phyloP scores from a whole-genome alignment of 106 monocot genomes.

The Phalaenopsis equestris region DNA sequence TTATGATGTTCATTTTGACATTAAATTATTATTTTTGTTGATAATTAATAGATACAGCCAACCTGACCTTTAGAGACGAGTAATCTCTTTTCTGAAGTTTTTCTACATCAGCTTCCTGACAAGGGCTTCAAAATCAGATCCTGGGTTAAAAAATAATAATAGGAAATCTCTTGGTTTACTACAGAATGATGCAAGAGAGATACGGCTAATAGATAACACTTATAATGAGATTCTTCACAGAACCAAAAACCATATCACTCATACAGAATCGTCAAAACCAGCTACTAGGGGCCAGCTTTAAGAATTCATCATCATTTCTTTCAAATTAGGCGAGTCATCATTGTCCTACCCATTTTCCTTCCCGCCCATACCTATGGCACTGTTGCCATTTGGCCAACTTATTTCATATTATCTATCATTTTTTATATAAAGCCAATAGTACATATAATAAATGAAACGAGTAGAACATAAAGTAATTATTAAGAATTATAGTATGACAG shows the following conservation, averaged over 20 bases:
- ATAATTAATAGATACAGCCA: slow-evolving; percentile 8
- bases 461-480: no score
- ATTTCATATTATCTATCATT: no score
- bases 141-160: slow-evolving; percentile 11
- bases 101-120: slow-evolving; percentile 90
- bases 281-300: neutral
- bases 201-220: neutral
- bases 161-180: neutral
- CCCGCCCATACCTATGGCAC: no score
- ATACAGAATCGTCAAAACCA: neutral
- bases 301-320: neutral
- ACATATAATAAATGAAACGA: no score
- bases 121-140: slow-evolving; percentile 9
- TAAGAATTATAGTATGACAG: no score
- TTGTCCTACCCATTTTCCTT: neutral
- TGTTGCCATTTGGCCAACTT: no score
- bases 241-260: neutral
- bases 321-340: neutral
- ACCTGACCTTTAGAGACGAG: slow-evolving; percentile 60
- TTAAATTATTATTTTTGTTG: neutral
- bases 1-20: neutral
- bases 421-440: no score
- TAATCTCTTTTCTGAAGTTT: slow-evolving; percentile 99
- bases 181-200: neutral
- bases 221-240: neutral